Evolutionary conservation across 768 basidiomycete genomes (phyloP).

Genomic region (Leccinum longicurvipes): DNA sequence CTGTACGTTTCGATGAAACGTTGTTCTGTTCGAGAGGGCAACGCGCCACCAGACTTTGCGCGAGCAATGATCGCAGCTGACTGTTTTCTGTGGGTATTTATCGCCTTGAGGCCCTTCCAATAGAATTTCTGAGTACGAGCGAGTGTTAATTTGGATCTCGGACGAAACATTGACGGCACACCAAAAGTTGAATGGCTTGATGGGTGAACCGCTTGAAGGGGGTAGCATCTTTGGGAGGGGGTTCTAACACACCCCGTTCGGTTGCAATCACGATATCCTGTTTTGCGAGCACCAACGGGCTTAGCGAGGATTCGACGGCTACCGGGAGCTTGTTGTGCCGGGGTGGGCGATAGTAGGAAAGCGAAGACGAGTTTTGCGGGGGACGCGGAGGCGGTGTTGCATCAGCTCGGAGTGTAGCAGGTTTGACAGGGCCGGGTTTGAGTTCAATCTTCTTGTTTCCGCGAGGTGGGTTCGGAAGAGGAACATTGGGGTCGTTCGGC

Average conservation of each 20-base stretch:
- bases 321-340: conserved; percentile 20
- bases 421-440: conserved; percentile 61
- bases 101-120: conserved; percentile 68
- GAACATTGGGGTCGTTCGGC: conserved; percentile 22
- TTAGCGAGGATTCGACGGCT: conserved; percentile 18
- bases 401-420: conserved; percentile 25
- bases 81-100: conserved; percentile 58
- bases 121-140: conserved; percentile 69
- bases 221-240: conserved; percentile 61
- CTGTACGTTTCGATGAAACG: conserved; percentile 65
- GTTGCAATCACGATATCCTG: conserved; percentile 65
- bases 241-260: conserved; percentile 63
- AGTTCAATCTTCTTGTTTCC: conserved; percentile 55
- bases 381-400: conserved; percentile 13
- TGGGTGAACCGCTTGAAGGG: conserved; percentile 50
- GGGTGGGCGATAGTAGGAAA: conserved; percentile 26
- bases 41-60: conserved; percentile 54
- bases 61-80: conserved; percentile 54
- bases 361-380: conserved; percentile 25
- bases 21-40: conserved; percentile 64
- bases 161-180: conserved; percentile 21
- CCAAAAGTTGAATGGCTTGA: conserved; percentile 46
- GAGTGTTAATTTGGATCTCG: background rate
- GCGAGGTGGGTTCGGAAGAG: conserved; percentile 25
- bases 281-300: conserved; percentile 49